These are phyloP conservation scores for Chalaropsis ovoidea DNA, from an alignment of 2,329 filamentous ascomycete species.

Conservation along the genomic window DNA sequence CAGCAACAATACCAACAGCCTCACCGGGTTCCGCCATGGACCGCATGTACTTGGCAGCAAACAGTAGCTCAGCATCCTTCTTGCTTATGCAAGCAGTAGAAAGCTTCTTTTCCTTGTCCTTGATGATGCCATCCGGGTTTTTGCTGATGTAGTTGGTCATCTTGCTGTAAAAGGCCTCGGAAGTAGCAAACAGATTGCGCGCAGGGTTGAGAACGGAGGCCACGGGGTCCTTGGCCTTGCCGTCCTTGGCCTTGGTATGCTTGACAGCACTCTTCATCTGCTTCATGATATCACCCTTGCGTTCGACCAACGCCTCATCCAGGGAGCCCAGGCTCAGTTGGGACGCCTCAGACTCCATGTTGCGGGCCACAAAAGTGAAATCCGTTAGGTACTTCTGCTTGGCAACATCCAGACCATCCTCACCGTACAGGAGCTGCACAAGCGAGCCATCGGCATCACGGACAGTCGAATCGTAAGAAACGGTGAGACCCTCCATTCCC, in stretches of 20 bases:
- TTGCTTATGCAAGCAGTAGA: slow-evolving; percentile 39
- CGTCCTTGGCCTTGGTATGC: slow-evolving; percentile 48
- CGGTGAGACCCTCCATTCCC: slow-evolving; percentile 89
- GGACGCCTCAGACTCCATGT: slow-evolving; percentile 69
- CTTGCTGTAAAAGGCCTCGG: slow-evolving; percentile 68
- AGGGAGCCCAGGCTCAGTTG: slow-evolving; percentile 58
- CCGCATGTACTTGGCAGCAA: slow-evolving; percentile 85
- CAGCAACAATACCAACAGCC: slow-evolving; percentile 91
- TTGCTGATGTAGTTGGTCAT: slow-evolving; percentile 68
- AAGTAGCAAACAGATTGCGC: slow-evolving; percentile 72
- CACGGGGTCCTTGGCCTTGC: slow-evolving; percentile 62
- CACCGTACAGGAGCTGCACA: slow-evolving; percentile 91
- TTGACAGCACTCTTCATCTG: slow-evolving; percentile 77
- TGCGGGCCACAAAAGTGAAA: slow-evolving; percentile 82
- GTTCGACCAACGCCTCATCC: slow-evolving; percentile 39
- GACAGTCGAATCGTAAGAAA: slow-evolving; percentile 89
- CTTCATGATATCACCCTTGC: slow-evolving; percentile 54
- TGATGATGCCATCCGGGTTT: slow-evolving; percentile 54
- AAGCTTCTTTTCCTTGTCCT: slow-evolving; percentile 35
- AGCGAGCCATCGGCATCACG: slow-evolving; percentile 87
- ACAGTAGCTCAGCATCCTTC: slow-evolving; percentile 70
- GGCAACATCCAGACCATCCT: slow-evolving; percentile 87
- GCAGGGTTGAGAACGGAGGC: slow-evolving; percentile 63
- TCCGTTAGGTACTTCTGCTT: slow-evolving; percentile 87
- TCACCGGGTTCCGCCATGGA: slow-evolving; percentile 91